Evolutionary conservation across 805 yeast genomes (phyloP).

Genomic region (Zygosaccharomyces rouxii): DNA sequence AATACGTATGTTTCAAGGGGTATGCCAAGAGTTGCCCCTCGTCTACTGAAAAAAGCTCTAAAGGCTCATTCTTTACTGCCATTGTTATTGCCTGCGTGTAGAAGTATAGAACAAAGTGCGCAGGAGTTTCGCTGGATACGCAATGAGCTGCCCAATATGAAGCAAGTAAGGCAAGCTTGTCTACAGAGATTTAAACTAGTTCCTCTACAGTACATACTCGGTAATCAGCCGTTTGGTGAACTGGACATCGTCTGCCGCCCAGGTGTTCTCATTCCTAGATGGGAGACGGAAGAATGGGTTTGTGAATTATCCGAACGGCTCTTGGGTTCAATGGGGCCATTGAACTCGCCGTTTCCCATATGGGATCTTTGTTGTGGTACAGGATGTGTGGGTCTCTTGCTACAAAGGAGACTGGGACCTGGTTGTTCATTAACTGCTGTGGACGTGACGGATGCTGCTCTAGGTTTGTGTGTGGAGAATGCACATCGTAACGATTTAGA

Average conservation of each 20-base stretch:
- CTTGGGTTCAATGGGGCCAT: neutral
- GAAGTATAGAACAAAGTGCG: slow-evolving; percentile 20
- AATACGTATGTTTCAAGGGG: neutral
- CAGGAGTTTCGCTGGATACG: slow-evolving; percentile 30
- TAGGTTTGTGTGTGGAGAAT: slow-evolving; percentile 35
- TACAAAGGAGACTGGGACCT: slow-evolving; percentile 35
- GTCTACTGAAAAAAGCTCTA: slow-evolving; percentile 14
- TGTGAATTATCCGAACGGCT: slow-evolving; percentile 24
- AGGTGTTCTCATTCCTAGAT: slow-evolving; percentile 81
- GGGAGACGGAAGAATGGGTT: slow-evolving; percentile 96
- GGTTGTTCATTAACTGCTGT: slow-evolving; percentile 39
- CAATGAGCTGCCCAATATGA: slow-evolving; percentile 12
- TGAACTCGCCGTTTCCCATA: too few species aligned
- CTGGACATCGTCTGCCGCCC: slow-evolving; percentile 54
- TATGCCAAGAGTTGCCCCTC: slow-evolving; percentile 26
- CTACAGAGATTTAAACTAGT: slow-evolving; percentile 44
- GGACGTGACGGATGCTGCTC: slow-evolving; percentile 55
- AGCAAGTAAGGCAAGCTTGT: slow-evolving; percentile 42
- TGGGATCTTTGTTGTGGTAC: slow-evolving; percentile 83
- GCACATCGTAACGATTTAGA: slow-evolving; percentile 2
- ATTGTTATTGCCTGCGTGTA: slow-evolving; percentile 28
- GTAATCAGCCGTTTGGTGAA: slow-evolving; percentile 80
- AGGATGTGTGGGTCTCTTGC: slow-evolving; percentile 72
- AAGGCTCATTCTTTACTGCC: slow-evolving; percentile 21
- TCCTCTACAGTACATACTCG: slow-evolving; percentile 83